Percentiles rank a stretch among this genome's conserved stretches.
phyloP scores from a whole-genome alignment of 345 rosid genomes.

The Sonneratia caseolaris region DNA sequence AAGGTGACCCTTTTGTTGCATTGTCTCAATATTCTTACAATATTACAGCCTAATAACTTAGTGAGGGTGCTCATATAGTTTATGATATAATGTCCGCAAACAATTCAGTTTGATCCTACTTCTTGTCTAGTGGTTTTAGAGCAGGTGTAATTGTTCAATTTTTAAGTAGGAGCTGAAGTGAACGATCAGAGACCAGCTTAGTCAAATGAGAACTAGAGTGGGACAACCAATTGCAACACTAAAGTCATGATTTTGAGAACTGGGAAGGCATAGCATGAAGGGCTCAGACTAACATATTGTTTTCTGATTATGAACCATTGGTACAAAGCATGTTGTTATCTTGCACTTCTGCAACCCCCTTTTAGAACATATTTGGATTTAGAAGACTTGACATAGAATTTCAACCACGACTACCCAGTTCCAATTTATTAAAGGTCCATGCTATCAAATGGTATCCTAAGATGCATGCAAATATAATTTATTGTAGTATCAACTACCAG shows the following conservation, averaged over 20 bases:
- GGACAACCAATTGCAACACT: too few species aligned
- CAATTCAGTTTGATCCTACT: background rate
- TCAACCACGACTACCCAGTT: background rate
- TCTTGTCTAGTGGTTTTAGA: too few species aligned
- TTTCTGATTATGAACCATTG: background rate
- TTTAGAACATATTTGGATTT: background rate
- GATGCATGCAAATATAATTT: background rate
- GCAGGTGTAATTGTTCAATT: too few species aligned
- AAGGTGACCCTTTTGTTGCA: slow-evolving; percentile 29
- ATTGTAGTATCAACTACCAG: background rate
- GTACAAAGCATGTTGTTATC: background rate
- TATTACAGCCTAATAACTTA: background rate
- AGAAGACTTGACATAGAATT: background rate
- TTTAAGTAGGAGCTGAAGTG: too few species aligned
- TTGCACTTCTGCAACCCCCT: background rate
- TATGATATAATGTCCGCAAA: too few species aligned
- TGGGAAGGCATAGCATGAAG: too few species aligned
- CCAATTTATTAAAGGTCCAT: background rate
- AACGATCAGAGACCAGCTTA: too few species aligned
- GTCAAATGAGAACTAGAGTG: too few species aligned
- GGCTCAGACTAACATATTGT: background rate
- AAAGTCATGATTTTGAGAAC: too few species aligned
- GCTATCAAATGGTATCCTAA: background rate
- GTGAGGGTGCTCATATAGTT: background rate
- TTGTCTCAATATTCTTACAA: background rate